Evolutionary conservation across 2,329 filamentous ascomycete species (phyloP).

Genomic region (Rutstroemia sp.): DNA sequence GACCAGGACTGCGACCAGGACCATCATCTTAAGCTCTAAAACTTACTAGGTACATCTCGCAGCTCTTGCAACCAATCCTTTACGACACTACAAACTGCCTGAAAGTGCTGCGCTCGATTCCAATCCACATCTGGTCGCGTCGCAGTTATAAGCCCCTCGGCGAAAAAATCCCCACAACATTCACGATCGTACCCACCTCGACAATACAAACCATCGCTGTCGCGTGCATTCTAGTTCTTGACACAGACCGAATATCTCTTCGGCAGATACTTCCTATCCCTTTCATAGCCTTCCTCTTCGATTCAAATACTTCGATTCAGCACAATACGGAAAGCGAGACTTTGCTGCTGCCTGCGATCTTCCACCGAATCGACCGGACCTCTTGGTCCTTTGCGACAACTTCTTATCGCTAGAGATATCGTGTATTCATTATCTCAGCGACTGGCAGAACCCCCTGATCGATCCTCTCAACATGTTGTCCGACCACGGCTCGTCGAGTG

Average conservation of each 20-base stretch:
- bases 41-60: neutral
- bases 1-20: no score
- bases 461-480: slow-evolving; percentile 20
- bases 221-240: slow-evolving; percentile 3
- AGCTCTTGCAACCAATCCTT: neutral
- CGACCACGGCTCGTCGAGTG: slow-evolving; percentile 20
- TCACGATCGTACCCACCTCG: slow-evolving; percentile 8
- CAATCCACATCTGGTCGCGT: slow-evolving; percentile 1
- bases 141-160: slow-evolving; percentile 6
- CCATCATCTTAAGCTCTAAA: neutral
- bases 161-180: slow-evolving; percentile 3
- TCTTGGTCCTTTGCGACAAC: slow-evolving; percentile 13
- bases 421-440: slow-evolving; percentile 10
- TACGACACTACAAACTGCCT: neutral
- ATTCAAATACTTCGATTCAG: slow-evolving; percentile 1
- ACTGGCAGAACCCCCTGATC: slow-evolving; percentile 13
- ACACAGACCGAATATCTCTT: neutral
- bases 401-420: slow-evolving; percentile 9
- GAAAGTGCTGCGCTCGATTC: neutral
- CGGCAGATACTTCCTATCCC: neutral
- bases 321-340: slow-evolving; percentile 2
- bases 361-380: slow-evolving; percentile 11
- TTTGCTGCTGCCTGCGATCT: slow-evolving; percentile 11
- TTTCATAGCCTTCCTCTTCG: neutral
- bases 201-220: slow-evolving; percentile 8